phyloP scores from a whole-genome alignment of 2,329 filamentous ascomycete species.

The Fusarium newnesense region DNA sequence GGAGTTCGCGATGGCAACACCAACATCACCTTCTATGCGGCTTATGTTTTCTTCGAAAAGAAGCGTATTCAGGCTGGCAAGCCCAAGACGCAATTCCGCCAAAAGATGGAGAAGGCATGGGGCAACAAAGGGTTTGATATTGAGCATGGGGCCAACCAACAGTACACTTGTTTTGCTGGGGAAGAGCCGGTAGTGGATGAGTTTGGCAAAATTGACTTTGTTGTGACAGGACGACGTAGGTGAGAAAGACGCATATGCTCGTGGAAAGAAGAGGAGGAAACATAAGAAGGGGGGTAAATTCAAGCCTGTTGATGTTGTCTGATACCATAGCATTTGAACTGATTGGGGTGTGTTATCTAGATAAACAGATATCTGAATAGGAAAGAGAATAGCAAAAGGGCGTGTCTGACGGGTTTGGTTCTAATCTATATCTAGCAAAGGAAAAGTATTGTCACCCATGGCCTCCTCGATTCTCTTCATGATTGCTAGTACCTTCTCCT shows the following conservation, averaged over 20 bases:
- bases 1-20: conserved; percentile 60
- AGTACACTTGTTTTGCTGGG: conserved; percentile 5
- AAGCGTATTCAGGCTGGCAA: conserved; percentile 61
- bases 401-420: background rate
- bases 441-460: conserved; percentile 67
- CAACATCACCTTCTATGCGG: conserved; percentile 61
- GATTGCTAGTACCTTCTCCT: conserved; percentile 85
- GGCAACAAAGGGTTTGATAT: conserved; percentile 40
- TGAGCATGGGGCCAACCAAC: conserved; percentile 26
- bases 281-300: background rate
- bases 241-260: background rate
- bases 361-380: background rate
- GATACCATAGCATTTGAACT: conserved; percentile 2
- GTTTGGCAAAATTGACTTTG: conserved; percentile 35
- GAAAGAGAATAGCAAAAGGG: background rate
- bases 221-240: background rate
- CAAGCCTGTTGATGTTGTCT: background rate
- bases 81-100: conserved; percentile 60
- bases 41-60: conserved; percentile 71
- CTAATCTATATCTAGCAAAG: conserved; percentile 61
- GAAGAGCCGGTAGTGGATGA: conserved; percentile 26
- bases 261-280: background rate
- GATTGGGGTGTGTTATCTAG: background rate
- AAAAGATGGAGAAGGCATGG: conserved; percentile 60
- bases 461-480: conserved; percentile 85